Base-by-base conservation (phyloP, 768 basidiomycete genomes). In the Gautieria morchelliformis region DNA sequence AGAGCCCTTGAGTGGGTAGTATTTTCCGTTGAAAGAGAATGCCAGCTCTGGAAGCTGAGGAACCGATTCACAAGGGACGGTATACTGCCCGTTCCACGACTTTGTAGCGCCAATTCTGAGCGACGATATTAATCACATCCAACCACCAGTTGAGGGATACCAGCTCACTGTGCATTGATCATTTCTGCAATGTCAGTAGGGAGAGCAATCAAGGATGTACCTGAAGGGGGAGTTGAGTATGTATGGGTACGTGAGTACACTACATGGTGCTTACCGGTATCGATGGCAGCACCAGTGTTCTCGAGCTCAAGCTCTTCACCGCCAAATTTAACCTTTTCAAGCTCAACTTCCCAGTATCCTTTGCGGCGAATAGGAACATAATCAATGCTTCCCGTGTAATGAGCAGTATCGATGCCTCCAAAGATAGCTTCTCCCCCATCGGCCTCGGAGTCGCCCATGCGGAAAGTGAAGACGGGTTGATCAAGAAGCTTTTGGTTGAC, bases 321-420 rank as follows among this genome's bases (percentile, higher is more conserved):
- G 49, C 94, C 96, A 57, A 99, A 94, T 4, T 73, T 64, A 60
- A 99, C 77, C 69, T 85, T 84, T 73, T 90, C 78, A 27, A 99
- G 85, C 69, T 96, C 93, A 47, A 98, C 92, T 72, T 98, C 95
- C 94, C 94, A 96, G 73, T 96, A 98, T 5, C 92, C 96, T 78
- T 90, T 93, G 64, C 92, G 83, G 64, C 94, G 85, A 53, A 99
- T 77, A 52, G 96, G 95, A 32, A 87, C 92, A 65, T 98, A 98
- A 22, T 70, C 65, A 59, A 99, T 78, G 66, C 84, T 75, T 69
- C 96, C 96, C 5, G 70, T 80, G 74, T 88, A 97, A 35, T 89
- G 87, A 24, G 63, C 63, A 11, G 70, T 53, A 69, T 99, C 93
- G 60, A 97, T 79, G 44, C 93, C 95, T 63, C 95, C 95, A 61